phyloP scores from a whole-genome alignment of 176 grass and related monocot genomes.

The Olyra latifolia region DNA sequence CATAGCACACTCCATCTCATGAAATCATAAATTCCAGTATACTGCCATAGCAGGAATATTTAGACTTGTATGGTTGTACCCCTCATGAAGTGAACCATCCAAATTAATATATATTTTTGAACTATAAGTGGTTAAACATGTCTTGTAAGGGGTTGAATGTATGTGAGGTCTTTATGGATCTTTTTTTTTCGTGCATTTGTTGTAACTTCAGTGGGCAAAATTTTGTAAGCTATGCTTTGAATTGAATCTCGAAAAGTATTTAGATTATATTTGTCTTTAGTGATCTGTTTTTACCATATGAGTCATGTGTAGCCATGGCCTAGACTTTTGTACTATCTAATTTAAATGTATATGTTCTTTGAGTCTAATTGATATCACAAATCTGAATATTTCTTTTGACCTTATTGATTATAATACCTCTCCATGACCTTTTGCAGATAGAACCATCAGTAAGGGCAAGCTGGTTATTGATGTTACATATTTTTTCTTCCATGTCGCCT shows the following conservation, averaged over 20 bases:
- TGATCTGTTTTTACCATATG: not conserved
- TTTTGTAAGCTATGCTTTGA: not conserved
- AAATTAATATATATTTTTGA: not conserved
- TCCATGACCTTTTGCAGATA: constrained; percentile 49
- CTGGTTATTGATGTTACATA: constrained; percentile 79
- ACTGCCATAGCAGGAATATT: constrained; percentile 5
- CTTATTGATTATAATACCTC: not conserved
- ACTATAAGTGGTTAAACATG: not conserved
- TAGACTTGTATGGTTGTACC: not conserved
- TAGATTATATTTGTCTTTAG: not conserved
- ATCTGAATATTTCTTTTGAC: not conserved
- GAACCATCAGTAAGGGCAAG: constrained; percentile 50
- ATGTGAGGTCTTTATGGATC: not conserved
- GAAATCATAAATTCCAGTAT: not conserved
- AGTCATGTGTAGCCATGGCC: not conserved
- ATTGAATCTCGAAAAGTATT: not conserved
- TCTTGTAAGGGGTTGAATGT: not conserved
- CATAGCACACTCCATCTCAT: constrained; percentile 6
- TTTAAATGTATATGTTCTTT: not conserved
- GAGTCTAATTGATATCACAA: not conserved
- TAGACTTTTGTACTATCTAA: not conserved
- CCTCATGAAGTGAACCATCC: constrained; percentile 9
- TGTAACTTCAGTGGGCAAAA: not conserved
- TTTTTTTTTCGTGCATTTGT: constrained; percentile 4
- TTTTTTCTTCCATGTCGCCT: constrained; percentile 52